A percentile compares a stretch with the other conserved stretches of the same genome.
phyloP scores from a whole-genome alignment of 1,284 basidiomycete species.

The Trametes pubescens region DNA sequence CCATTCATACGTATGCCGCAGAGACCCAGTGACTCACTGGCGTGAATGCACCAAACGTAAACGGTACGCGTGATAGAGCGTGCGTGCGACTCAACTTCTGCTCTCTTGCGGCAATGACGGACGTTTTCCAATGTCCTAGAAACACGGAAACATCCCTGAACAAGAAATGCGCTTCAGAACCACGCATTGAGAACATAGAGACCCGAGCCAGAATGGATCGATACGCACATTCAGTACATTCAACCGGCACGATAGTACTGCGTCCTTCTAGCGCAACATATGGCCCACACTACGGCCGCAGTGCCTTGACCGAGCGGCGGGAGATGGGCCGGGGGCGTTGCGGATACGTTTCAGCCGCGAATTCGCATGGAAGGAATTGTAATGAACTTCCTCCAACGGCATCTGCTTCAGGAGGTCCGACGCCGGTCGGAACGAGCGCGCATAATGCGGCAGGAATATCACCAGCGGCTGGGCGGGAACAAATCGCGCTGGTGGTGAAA shows the following conservation, averaged over 20 bases:
- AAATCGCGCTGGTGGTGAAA: not conserved
- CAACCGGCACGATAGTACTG: not conserved
- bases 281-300: not conserved
- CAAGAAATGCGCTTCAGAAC: not conserved
- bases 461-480: not conserved
- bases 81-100: not conserved
- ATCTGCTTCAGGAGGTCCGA: slow-evolving; percentile 4
- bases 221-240: not conserved
- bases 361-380: not conserved
- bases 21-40: not conserved
- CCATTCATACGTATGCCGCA: not conserved
- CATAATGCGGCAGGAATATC: not conserved
- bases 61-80: not conserved
- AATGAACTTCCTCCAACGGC: not conserved
- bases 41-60: not conserved
- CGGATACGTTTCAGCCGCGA: not conserved
- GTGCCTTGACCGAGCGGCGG: not conserved
- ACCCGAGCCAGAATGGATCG: not conserved
- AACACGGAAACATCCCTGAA: not conserved
- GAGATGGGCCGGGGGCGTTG: not conserved
- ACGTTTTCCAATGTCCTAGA: not conserved
- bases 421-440: slow-evolving; percentile 12
- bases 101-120: not conserved
- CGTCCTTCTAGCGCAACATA: not conserved
- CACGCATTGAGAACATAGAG: not conserved